phyloP scores from a whole-genome alignment of 2,329 filamentous ascomycete genomes.

The Acrocalymma vagum region DNA sequence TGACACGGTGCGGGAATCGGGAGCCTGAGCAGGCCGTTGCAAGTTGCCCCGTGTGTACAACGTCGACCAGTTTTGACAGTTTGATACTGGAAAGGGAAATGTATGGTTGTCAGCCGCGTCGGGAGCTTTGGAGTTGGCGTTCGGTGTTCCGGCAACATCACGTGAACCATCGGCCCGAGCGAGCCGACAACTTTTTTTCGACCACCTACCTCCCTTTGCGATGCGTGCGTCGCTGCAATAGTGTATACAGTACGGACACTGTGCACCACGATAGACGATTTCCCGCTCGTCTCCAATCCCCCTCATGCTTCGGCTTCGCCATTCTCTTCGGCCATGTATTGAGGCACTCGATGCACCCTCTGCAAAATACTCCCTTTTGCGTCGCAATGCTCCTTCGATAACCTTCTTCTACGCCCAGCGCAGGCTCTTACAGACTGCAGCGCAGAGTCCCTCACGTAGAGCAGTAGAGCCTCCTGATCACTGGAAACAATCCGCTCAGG shows the following conservation, averaged over 20 bases:
- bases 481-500: slow-evolving; percentile 36
- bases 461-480: slow-evolving; percentile 28
- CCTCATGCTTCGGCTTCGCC: slow-evolving; percentile 55
- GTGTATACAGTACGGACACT: too few relatives aligned
- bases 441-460: slow-evolving; percentile 15
- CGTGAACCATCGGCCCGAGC: too few relatives aligned
- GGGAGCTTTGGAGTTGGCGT: too few relatives aligned
- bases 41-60: slow-evolving; percentile 5
- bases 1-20: slow-evolving; percentile 16
- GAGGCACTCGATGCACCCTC: slow-evolving; percentile 48
- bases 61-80: background rate
- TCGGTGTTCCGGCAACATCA: too few relatives aligned
- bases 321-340: slow-evolving; percentile 54
- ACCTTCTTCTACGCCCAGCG: slow-evolving; percentile 20
- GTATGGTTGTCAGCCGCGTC: too few relatives aligned
- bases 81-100: too few relatives aligned
- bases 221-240: too few relatives aligned
- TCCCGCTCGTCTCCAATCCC: too few relatives aligned
- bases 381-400: slow-evolving; percentile 20
- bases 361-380: slow-evolving; percentile 25
- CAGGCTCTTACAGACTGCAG: slow-evolving; percentile 21
- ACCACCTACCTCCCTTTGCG: too few relatives aligned
- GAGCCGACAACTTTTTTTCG: too few relatives aligned
- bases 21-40: background rate
- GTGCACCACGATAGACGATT: too few relatives aligned